Percentiles rank a stretch among this genome's conserved stretches.
phyloP scores from a whole-genome alignment of 495 filamentous ascomycete species.

The Tuber brumale region DNA sequence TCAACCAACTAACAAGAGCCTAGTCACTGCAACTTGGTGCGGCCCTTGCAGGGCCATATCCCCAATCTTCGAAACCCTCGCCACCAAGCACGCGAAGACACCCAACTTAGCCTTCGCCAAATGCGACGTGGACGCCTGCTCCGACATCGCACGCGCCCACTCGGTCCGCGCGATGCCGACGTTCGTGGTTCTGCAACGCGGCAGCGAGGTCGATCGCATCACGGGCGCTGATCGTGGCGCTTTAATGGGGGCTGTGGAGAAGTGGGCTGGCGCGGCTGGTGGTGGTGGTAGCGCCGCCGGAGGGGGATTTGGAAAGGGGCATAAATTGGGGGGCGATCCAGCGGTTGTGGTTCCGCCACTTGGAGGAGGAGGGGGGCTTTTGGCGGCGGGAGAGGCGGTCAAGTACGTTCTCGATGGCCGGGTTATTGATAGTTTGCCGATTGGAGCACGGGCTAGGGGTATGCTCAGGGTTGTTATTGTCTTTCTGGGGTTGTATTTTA shows the following conservation, averaged over 20 bases:
- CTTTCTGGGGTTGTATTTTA: conserved; percentile 58
- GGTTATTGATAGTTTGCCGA: conserved; percentile 26
- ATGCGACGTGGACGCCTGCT: conserved; percentile 52
- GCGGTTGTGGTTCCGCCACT: conserved; percentile 42
- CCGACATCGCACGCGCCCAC: conserved; percentile 48
- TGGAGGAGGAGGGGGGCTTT: conserved; percentile 16
- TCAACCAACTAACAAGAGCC: conserved; percentile 8
- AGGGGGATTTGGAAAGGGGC: conserved; percentile 44
- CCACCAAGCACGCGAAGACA: conserved; percentile 45
- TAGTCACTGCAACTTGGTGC: conserved; percentile 60
- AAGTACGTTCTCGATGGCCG: conserved; percentile 38
- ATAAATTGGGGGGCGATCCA: conserved; percentile 44
- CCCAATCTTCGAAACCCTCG: conserved; percentile 53
- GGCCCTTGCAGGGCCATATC: conserved; percentile 62
- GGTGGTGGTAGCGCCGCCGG: conserved; percentile 42
- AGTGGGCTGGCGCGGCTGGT: conserved; percentile 58
- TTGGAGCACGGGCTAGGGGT: conserved; percentile 45
- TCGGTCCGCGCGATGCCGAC: conserved; percentile 61
- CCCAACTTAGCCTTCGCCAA: conserved; percentile 53
- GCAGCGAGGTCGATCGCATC: conserved; percentile 63
- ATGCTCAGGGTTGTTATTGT: conserved; percentile 48
- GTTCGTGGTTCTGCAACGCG: conserved; percentile 77
- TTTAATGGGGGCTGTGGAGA: conserved; percentile 68
- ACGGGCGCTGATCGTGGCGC: conserved; percentile 69
- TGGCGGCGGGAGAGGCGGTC: conserved; percentile 18